Evolutionary conservation across 176 grass and related monocot species (phyloP).

Genomic region (Ampelocalamus luodianensis): DNA sequence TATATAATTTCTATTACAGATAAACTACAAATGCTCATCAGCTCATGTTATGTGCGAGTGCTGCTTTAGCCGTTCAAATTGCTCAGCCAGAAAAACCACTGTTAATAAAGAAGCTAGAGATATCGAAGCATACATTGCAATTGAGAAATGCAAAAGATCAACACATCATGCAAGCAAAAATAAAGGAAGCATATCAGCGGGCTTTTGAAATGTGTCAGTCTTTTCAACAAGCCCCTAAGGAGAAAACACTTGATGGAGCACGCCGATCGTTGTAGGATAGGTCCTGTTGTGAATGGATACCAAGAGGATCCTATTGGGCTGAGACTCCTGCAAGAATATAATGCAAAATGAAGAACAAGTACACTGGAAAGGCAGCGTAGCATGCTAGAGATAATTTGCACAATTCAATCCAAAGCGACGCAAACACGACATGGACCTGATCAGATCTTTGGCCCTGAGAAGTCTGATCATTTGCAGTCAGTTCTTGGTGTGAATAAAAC

Average conservation of each 20-base stretch:
- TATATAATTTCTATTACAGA: neutral
- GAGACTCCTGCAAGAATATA: constrained; percentile 43
- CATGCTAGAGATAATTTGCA: no score
- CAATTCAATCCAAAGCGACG: neutral
- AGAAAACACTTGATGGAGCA: constrained; percentile 71
- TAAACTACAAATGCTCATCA: neutral
- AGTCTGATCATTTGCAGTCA: constrained; percentile 57
- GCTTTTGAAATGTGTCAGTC: constrained; percentile 61
- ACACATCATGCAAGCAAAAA: neutral
- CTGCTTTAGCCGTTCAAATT: neutral
- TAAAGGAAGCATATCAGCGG: constrained; percentile 47
- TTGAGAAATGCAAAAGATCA: neutral
- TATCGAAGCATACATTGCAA: neutral
- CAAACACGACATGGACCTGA: constrained; percentile 36
- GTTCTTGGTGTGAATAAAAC: constrained; percentile 68
- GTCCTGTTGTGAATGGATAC: constrained; percentile 66
- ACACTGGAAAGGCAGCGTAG: neutral
- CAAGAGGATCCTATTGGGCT: constrained; percentile 30
- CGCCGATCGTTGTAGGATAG: constrained; percentile 66
- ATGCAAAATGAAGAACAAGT: constrained; percentile 30
- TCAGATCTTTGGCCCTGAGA: constrained; percentile 61
- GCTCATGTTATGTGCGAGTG: neutral
- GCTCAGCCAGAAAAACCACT: neutral
- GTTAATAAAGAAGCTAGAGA: neutral
- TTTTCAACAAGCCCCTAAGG: constrained; percentile 63